Evolutionary conservation across 2,329 filamentous ascomycete species (phyloP).

Genomic region (Cyanodermella asteris): DNA sequence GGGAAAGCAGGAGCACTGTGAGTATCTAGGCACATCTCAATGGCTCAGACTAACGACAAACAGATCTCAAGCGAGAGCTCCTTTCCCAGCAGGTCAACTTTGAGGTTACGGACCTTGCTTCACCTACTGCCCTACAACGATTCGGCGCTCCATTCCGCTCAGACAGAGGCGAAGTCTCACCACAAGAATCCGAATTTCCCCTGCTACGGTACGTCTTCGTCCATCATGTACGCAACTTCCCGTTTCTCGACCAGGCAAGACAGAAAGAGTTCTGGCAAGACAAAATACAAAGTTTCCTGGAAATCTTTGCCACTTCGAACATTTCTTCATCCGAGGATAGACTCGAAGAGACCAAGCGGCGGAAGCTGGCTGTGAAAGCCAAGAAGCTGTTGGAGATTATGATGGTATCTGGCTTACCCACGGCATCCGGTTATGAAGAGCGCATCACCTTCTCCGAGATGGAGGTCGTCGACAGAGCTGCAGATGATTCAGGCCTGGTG

Average conservation of each 20-base stretch:
- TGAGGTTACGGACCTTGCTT: conserved; percentile 85
- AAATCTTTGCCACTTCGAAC: conserved; percentile 90
- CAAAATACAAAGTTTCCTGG: conserved; percentile 90
- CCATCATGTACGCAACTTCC: conserved; percentile 92
- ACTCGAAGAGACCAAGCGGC: conserved; percentile 83
- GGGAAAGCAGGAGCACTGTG: conserved; percentile 96
- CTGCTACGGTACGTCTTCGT: conserved; percentile 94
- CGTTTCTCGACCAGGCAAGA: conserved; percentile 84
- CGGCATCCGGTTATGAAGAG: conserved; percentile 92
- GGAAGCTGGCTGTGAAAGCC: conserved; percentile 78
- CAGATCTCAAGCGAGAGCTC: conserved; percentile 90
- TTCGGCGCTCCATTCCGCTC: conserved; percentile 93
- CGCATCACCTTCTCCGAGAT: conserved; percentile 90
- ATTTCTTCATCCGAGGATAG: conserved; percentile 94
- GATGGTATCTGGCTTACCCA: conserved; percentile 96
- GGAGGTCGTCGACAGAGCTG: conserved; percentile 82
- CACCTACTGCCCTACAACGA: conserved; percentile 76
- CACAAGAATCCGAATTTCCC: conserved; percentile 80
- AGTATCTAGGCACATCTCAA: conserved; percentile 13
- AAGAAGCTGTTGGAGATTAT: conserved; percentile 94
- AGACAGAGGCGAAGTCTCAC: conserved; percentile 76
- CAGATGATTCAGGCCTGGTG: conserved; percentile 74
- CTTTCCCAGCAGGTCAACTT: conserved; percentile 71
- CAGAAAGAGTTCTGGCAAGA: conserved; percentile 99
- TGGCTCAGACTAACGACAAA: conserved; percentile 1